These are phyloP conservation scores for Moringa oleifera DNA, from an alignment of 345 rosid species.

Conservation along the genomic window DNA sequence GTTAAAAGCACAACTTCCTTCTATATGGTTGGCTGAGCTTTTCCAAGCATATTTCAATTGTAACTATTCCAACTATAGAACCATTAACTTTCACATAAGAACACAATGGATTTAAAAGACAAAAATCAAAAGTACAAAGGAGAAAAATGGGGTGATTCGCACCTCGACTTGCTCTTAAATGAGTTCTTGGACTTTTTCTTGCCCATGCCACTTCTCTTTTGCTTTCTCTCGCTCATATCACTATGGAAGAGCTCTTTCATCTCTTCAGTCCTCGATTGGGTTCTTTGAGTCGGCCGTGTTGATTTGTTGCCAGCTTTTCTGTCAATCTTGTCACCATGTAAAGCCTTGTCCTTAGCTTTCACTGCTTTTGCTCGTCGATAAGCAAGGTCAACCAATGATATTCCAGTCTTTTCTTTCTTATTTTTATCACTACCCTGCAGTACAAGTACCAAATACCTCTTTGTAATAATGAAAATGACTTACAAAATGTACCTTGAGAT, in stretches of 20 bases:
- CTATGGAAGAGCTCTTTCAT: slow-evolving; percentile 76
- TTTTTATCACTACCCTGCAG: slow-evolving; percentile 45
- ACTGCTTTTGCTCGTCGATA: slow-evolving; percentile 85
- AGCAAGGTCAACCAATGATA: slow-evolving; percentile 69
- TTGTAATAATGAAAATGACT: neutral
- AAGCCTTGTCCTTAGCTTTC: slow-evolving; percentile 69
- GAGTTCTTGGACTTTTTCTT: slow-evolving; percentile 62
- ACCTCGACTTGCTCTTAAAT: slow-evolving; percentile 95
- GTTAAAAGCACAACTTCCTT: no score
- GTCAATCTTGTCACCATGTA: slow-evolving; percentile 61
- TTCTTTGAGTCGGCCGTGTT: slow-evolving; percentile 37
- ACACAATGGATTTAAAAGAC: neutral
- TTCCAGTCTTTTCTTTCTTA: slow-evolving; percentile 57
- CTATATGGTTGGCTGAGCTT: neutral
- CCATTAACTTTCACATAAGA: neutral
- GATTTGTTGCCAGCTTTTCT: slow-evolving; percentile 37
- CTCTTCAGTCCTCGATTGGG: slow-evolving; percentile 65
- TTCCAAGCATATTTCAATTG: neutral
- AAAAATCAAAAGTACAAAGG: neutral
- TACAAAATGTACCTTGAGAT: neutral
- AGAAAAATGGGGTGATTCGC: slow-evolving; percentile 15
- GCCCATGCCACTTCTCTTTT: slow-evolving; percentile 34
- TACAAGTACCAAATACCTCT: neutral
- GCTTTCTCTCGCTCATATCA: slow-evolving; percentile 76
- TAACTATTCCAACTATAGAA: neutral